Conservation (phyloP, 345 rosid genomes). For the sweet orange (Citrus sinensis) region DVS_A1.0 CM039163.1:5521001-5521500, state of each 20-base stretch:
- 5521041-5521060: conserved; percentile 87
- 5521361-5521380: conserved; percentile 26
- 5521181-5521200: conserved; percentile 28
- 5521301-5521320: conserved; percentile 26
- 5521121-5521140: conserved; percentile 68
- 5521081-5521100: conserved; percentile 60
- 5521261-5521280: conserved; percentile 34
- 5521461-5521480: conserved; percentile 20
- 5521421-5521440: conserved; percentile 39
- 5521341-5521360: conserved; percentile 19
- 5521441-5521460: conserved; percentile 15
- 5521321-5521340: conserved; percentile 19
- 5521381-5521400: conserved; percentile 30
- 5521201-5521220: conserved; percentile 29
- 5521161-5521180: conserved; percentile 34
- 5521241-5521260: conserved; percentile 30
- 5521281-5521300: conserved; percentile 27
- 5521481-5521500: conserved; percentile 30
- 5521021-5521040: conserved; percentile 92
- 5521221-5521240: conserved; percentile 39
- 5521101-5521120: conserved; percentile 66
- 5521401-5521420: conserved; percentile 29
- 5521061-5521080: conserved; percentile 39
- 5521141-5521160: conserved; percentile 32
- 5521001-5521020: conserved; percentile 89